Conservation (phyloP, 2,329 filamentous ascomycete genomes). For the Ploettnerulaceae sp. region DNA sequence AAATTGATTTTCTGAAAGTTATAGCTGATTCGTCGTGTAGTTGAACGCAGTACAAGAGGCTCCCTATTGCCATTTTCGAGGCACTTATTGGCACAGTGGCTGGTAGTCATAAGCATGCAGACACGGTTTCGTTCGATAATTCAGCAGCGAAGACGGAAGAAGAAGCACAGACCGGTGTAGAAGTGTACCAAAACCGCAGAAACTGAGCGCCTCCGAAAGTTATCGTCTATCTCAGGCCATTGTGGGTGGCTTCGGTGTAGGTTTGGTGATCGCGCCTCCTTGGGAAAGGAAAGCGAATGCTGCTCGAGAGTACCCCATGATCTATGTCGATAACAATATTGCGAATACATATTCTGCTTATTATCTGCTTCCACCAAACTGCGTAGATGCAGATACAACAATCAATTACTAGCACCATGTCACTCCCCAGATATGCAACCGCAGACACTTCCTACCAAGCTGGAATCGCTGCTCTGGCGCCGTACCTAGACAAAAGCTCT, state of each 20-base stretch:
- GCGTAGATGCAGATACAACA: background rate
- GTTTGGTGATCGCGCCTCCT: too few relatives aligned
- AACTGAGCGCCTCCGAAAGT: background rate
- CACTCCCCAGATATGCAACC: constrained; percentile 25
- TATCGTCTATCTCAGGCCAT: background rate
- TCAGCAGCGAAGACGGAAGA: background rate
- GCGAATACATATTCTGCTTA: too few relatives aligned
- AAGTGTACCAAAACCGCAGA: background rate
- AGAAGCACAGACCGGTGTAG: background rate
- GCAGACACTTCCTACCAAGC: constrained; percentile 9
- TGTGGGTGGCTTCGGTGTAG: too few relatives aligned
- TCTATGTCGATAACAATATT: too few relatives aligned
- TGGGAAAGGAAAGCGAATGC: too few relatives aligned
- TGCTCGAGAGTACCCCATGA: too few relatives aligned
- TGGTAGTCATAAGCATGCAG: background rate
- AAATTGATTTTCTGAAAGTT: too few relatives aligned
- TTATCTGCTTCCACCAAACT: background rate
- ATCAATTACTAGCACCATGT: constrained; percentile 9
- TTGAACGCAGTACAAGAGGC: background rate
- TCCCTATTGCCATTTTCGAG: background rate
- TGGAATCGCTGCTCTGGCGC: constrained; percentile 11
- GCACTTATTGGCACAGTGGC: background rate
- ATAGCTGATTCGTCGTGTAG: too few relatives aligned
- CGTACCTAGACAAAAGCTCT: constrained; percentile 15
- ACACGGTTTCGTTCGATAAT: background rate